Evolutionary conservation across 2,329 filamentous ascomycete genomes (phyloP).

Genomic region (Talaromyces pinophilus): DNA sequence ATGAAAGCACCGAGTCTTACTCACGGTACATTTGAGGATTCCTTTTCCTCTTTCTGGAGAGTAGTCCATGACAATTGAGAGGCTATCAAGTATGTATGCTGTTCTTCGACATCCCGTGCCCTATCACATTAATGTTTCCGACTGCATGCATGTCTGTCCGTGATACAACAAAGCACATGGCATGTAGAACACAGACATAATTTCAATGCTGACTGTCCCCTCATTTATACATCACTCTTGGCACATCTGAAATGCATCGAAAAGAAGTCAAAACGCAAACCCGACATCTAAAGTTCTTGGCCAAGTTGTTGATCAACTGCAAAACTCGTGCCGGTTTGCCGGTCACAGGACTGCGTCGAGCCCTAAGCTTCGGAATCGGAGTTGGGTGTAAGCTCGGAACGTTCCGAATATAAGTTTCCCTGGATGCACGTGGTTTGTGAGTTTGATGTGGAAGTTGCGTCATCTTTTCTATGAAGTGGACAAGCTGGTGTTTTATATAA

Average conservation of each 20-base stretch:
- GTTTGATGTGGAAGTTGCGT: neutral
- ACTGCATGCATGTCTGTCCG: neutral
- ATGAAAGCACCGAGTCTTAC: neutral
- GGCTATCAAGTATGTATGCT: neutral
- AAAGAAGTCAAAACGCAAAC: neutral
- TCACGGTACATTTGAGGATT: neutral
- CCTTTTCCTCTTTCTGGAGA: neutral
- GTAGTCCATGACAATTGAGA: neutral
- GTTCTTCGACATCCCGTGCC: neutral
- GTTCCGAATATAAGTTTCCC: neutral
- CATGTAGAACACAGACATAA: neutral
- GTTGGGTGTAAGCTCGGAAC: neutral
- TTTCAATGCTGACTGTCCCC: neutral
- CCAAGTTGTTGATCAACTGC: neutral
- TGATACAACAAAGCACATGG: neutral
- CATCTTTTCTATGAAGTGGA: neutral
- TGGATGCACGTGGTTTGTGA: neutral
- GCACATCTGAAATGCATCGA: neutral
- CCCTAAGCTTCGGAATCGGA: constrained; percentile 1
- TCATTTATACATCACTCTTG: neutral
- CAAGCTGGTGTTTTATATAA: neutral
- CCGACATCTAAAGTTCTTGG: neutral
- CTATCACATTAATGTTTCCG: neutral
- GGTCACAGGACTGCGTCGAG: constrained; percentile 7
- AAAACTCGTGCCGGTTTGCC: constrained; percentile 11